phyloP scores from a whole-genome alignment of 2,329 filamentous ascomycete genomes.

The Tolypocladium guangdongense region DNA sequence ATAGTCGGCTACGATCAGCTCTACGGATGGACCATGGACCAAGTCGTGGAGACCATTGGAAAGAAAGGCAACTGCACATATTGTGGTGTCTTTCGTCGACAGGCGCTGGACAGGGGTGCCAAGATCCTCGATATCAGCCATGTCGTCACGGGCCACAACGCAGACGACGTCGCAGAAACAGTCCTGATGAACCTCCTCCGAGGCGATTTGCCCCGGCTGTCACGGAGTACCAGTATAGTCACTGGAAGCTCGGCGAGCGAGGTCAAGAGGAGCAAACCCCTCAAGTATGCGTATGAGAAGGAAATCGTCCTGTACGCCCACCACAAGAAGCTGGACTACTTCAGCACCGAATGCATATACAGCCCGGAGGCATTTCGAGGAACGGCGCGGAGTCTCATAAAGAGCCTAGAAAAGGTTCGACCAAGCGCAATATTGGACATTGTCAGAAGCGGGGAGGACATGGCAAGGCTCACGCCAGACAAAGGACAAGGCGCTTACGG shows the following conservation, averaged over 20 bases:
- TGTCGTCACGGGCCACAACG: conserved; percentile 95
- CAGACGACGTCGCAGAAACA: conserved; percentile 93
- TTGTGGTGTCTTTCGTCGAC: conserved; percentile 89
- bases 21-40: conserved; percentile 99
- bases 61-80: conserved; percentile 99
- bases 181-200: conserved; percentile 94
- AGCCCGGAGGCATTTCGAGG: conserved; percentile 94
- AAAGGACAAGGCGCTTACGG: conserved; percentile 23
- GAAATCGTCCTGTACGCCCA: conserved; percentile 97
- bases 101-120: conserved; percentile 86
- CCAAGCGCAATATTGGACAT: conserved; percentile 94
- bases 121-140: conserved; percentile 80
- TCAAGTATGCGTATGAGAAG: conserved; percentile 98
- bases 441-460: conserved; percentile 89
- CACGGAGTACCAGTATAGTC: conserved; percentile 82
- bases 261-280: conserved; percentile 88
- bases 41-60: conserved; percentile 89
- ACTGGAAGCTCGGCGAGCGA: conserved; percentile 69
- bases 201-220: conserved; percentile 78
- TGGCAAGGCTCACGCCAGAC: conserved; percentile 60
- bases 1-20: conserved; percentile 90
- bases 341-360: conserved; percentile 97
- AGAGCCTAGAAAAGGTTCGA: conserved; percentile 85
- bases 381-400: conserved; percentile 83
- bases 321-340: conserved; percentile 94